These are phyloP conservation scores for Plasmodium gaboni DNA, from an alignment of 169 alveolate genomes.

Conservation along the genomic window DNA sequence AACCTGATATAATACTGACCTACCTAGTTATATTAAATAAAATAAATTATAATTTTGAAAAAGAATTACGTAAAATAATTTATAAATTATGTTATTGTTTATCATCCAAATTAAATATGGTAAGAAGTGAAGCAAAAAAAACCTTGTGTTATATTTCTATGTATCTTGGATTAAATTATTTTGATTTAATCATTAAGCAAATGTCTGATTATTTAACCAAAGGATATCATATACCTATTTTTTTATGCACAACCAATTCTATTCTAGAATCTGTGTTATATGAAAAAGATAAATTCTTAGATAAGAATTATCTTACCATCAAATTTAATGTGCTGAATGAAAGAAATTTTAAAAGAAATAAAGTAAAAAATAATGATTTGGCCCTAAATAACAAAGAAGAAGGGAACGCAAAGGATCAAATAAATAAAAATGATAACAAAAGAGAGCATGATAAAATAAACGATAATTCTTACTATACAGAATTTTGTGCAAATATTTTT, in stretches of 20 bases:
- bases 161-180: slow-evolving; percentile 74
- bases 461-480: background rate
- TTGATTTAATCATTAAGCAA: slow-evolving; percentile 52
- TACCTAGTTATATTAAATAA: slow-evolving; percentile 68
- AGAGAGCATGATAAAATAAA: background rate
- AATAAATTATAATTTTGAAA: slow-evolving; percentile 72
- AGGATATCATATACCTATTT: slow-evolving; percentile 70
- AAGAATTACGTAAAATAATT: slow-evolving; percentile 65
- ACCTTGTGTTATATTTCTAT: slow-evolving; percentile 61
- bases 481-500: slow-evolving; percentile 40
- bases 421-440: background rate
- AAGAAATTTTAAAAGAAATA: background rate
- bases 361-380: slow-evolving; percentile 1
- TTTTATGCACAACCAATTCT: slow-evolving; percentile 61
- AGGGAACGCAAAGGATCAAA: background rate
- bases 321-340: slow-evolving; percentile 27
- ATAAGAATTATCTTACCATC: slow-evolving; percentile 32
- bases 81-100: slow-evolving; percentile 61
- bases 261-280: slow-evolving; percentile 46
- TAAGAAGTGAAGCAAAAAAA: slow-evolving; percentile 73
- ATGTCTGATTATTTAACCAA: slow-evolving; percentile 68
- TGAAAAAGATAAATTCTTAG: slow-evolving; percentile 68
- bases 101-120: slow-evolving; percentile 49
- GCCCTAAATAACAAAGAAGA: background rate
- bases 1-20: slow-evolving; percentile 54